Conservation (phyloP, 179 eudicot species). For the Camellia oleifera region DNA sequence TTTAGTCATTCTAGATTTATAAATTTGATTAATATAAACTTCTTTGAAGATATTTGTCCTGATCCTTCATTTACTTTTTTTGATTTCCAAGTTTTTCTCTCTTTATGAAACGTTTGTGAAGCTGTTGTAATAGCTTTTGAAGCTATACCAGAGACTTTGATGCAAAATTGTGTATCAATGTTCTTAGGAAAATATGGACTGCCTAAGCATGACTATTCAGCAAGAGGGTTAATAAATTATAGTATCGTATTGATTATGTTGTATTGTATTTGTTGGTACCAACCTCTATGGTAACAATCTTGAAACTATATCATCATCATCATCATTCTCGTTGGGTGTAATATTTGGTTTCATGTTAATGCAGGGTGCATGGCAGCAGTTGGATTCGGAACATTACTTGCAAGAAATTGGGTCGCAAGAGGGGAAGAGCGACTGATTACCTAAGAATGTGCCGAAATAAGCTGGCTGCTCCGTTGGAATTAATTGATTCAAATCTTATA, state of each 20-base stretch:
- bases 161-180: too few species aligned
- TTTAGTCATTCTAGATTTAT: too few species aligned
- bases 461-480: background rate
- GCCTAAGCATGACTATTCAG: background rate
- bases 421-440: constrained; percentile 69
- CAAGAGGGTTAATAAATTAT: background rate
- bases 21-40: too few species aligned
- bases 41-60: too few species aligned
- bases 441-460: background rate
- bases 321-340: background rate
- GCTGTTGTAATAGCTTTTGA: too few species aligned
- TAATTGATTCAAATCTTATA: background rate
- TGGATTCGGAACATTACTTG: constrained; percentile 96
- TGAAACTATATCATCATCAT: background rate
- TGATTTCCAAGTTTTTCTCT: too few species aligned
- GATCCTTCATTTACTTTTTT: too few species aligned
- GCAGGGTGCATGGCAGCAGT: constrained; percentile 99
- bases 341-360: constrained; percentile 2
- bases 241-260: background rate
- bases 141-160: too few species aligned
- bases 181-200: background rate
- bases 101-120: too few species aligned
- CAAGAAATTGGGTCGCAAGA: constrained; percentile 79
- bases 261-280: background rate
- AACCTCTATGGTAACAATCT: background rate